These are phyloP conservation scores for Botrytis fragariae DNA, from an alignment of 2,329 filamentous ascomycete genomes.

Conservation along the genomic window DNA sequence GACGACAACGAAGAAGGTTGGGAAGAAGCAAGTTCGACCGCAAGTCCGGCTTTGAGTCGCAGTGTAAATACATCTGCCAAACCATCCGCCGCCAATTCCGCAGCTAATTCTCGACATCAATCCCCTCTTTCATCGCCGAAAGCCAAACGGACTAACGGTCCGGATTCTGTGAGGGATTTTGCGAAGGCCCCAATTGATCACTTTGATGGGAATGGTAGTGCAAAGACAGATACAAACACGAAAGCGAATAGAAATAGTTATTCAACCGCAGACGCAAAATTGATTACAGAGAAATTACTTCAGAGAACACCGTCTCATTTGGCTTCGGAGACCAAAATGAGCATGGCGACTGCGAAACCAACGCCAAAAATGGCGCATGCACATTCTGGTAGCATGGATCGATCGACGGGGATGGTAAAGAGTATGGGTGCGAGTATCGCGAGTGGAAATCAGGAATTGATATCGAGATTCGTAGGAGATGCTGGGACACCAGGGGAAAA, in stretches of 20 bases:
- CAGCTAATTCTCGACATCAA: slow-evolving; percentile 34
- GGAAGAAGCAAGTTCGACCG: slow-evolving; percentile 64
- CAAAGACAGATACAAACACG: background rate
- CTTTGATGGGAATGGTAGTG: background rate
- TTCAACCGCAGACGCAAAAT: slow-evolving; percentile 55
- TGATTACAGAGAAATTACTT: slow-evolving; percentile 65
- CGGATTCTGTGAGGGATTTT: slow-evolving; percentile 27
- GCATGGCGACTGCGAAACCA: slow-evolving; percentile 50
- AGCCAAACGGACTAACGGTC: slow-evolving; percentile 12
- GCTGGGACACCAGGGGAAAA: slow-evolving; percentile 51
- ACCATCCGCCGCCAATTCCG: slow-evolving; percentile 43
- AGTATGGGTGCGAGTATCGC: slow-evolving; percentile 25
- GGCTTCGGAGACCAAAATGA: slow-evolving; percentile 58
- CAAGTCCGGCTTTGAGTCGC: slow-evolving; percentile 56
- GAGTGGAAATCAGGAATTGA: slow-evolving; percentile 45
- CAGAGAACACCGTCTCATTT: slow-evolving; percentile 61
- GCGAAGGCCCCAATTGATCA: slow-evolving; percentile 40
- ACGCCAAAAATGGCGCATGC: slow-evolving; percentile 28
- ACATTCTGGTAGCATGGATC: slow-evolving; percentile 39
- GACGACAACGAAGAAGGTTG: slow-evolving; percentile 55
- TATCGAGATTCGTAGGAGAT: slow-evolving; percentile 58
- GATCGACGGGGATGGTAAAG: slow-evolving; percentile 19
- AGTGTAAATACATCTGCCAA: slow-evolving; percentile 39
- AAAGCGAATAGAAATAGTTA: background rate
- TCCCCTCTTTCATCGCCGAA: slow-evolving; percentile 34